Evolutionary conservation across 805 yeast species (phyloP).

Genomic region (Metschnikowia vanudenii): DNA sequence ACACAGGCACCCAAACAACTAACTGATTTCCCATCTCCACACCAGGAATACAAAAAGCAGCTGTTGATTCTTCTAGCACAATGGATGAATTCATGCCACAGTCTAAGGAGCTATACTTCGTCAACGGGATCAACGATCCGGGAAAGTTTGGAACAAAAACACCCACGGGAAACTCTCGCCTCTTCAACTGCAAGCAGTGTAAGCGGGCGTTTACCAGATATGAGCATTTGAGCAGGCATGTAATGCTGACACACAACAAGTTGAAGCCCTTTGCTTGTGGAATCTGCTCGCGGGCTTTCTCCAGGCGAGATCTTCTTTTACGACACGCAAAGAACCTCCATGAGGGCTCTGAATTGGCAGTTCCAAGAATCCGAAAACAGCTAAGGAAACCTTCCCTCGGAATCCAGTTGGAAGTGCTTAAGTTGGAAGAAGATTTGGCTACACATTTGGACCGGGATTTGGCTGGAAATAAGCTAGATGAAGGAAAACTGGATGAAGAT

Average conservation of each 20-base stretch:
- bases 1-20: too few relatives aligned
- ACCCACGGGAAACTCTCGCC: slow-evolving; percentile 43
- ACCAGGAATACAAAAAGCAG: too few relatives aligned
- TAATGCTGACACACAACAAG: slow-evolving; percentile 43
- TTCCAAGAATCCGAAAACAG: slow-evolving; percentile 42
- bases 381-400: slow-evolving; percentile 22
- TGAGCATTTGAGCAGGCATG: slow-evolving; percentile 44
- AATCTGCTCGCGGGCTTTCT: slow-evolving; percentile 43
- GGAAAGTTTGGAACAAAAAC: slow-evolving; percentile 40
- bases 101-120: slow-evolving; percentile 12
- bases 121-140: slow-evolving; percentile 13
- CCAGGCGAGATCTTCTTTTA: slow-evolving; percentile 42
- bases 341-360: slow-evolving; percentile 43
- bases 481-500: slow-evolving; percentile 11
- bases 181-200: slow-evolving; percentile 41
- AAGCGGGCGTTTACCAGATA: slow-evolving; percentile 47
- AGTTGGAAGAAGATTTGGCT: neutral
- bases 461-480: neutral
- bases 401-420: slow-evolving; percentile 6
- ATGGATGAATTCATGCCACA: slow-evolving; percentile 7
- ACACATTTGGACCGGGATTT: too few relatives aligned
- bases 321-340: slow-evolving; percentile 47
- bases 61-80: neutral
- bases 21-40: too few relatives aligned
- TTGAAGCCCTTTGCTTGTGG: slow-evolving; percentile 46